phyloP scores from a whole-genome alignment of 306 rosid species.

The Corylus heterophylla region DNA sequence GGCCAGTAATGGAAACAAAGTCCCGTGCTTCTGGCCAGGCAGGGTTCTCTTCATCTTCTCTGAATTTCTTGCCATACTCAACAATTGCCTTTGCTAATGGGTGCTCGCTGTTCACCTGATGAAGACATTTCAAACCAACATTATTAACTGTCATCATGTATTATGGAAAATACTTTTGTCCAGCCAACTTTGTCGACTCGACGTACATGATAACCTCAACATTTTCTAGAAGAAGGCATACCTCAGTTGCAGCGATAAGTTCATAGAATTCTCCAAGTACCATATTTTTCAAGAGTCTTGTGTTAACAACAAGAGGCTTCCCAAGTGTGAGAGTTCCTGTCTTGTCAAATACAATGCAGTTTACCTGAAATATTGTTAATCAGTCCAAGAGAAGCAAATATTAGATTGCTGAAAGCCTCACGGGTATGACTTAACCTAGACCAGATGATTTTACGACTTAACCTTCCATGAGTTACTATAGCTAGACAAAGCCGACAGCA shows the following conservation, averaged over 20 bases:
- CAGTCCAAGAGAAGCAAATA: neutral
- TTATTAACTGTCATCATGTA: neutral
- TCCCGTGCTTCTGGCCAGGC: constrained; percentile 63
- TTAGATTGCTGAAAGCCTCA: neutral
- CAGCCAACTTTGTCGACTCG: neutral
- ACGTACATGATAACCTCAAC: neutral
- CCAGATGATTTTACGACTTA: too few relatives aligned
- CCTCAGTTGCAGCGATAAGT: constrained; percentile 84
- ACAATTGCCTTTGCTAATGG: constrained; percentile 83
- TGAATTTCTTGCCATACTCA: constrained; percentile 58
- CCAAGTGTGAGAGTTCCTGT: constrained; percentile 92
- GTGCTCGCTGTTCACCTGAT: constrained; percentile 88
- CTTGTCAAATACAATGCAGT: constrained; percentile 87
- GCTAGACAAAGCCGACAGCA: neutral
- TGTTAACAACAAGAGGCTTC: constrained; percentile 69
- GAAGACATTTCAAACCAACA: constrained; percentile 1
- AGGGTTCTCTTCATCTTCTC: constrained; percentile 51
- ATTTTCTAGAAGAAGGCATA: constrained; percentile 16
- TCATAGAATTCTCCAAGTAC: constrained; percentile 47
- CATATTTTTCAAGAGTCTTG: constrained; percentile 42
- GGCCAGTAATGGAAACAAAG: constrained; percentile 70
- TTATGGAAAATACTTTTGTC: too few relatives aligned
- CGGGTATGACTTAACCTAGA: neutral
- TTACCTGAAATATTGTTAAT: constrained; percentile 47
- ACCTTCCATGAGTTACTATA: constrained; percentile 28